Percentiles rank a stretch among this genome's conserved stretches.
These are phyloP conservation scores for Mycosarcoma mackinlayi DNA, from an alignment of 1,284 basidiomycete genomes.

Conservation along the genomic window DNA sequence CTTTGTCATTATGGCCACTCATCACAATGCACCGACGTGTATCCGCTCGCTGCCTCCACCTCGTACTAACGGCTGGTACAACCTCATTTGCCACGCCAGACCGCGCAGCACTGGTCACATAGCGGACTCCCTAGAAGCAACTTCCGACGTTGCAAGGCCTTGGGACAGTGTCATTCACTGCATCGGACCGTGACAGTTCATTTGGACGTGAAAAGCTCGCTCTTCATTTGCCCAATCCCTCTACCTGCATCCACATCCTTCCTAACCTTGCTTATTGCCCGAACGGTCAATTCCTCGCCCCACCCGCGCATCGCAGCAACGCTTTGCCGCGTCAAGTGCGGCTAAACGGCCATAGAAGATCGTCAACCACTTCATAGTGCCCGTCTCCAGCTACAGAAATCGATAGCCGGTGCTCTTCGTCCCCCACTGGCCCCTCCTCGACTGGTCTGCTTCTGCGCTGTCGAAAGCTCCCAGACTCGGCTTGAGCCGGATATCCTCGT, in stretches of 20 bases:
- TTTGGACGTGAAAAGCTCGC: conserved; percentile 13
- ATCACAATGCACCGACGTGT: background rate
- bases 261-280: conserved; percentile 44
- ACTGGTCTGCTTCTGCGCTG: conserved; percentile 4
- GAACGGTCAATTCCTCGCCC: conserved; percentile 35
- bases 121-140: conserved; percentile 26
- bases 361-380: conserved; percentile 1
- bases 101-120: background rate
- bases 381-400: conserved; percentile 11
- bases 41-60: background rate
- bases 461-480: conserved; percentile 8
- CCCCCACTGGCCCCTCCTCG: conserved; percentile 1
- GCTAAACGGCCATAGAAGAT: conserved; percentile 14
- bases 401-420: conserved; percentile 22
- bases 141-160: conserved; percentile 25
- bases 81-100: conserved; percentile 11
- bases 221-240: conserved; percentile 24
- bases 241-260: conserved; percentile 37
- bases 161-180: background rate
- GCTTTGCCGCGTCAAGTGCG: conserved; percentile 30
- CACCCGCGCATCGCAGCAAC: conserved; percentile 20
- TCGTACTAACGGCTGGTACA: conserved; percentile 5
- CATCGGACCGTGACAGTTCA: conserved; percentile 27
- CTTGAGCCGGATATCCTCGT: conserved; percentile 9
- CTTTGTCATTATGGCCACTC: background rate